These are phyloP conservation scores for Lolium perenne DNA, from an alignment of 176 grass and related monocot genomes.

Conservation along the genomic window DNA sequence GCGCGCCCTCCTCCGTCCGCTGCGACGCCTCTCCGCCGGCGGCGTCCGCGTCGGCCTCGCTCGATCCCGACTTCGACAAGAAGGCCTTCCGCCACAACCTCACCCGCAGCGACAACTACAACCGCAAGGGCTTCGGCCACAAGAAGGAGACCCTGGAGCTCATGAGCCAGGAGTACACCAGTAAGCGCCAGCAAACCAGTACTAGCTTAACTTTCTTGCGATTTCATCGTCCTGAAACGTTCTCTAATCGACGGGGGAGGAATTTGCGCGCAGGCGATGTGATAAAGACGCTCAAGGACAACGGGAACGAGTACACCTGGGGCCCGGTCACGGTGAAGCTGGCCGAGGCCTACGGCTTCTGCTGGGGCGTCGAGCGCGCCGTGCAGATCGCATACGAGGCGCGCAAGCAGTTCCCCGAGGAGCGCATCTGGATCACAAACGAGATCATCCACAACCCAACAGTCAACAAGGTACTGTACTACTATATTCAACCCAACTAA, in stretches of 20 bases:
- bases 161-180: conserved; percentile 94
- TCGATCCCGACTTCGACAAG: conserved; percentile 91
- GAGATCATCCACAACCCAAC: conserved; percentile 99
- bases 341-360: conserved; percentile 96
- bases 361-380: conserved; percentile 97
- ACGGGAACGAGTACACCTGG: conserved; percentile 80
- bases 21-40: conserved; percentile 55
- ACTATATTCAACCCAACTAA: background rate
- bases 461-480: conserved; percentile 77
- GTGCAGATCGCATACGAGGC: conserved; percentile 99
- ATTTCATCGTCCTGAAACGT: no score
- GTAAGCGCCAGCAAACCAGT: conserved; percentile 38
- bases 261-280: conserved; percentile 61
- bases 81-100: conserved; percentile 97
- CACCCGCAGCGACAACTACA: conserved; percentile 97
- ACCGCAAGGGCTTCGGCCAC: conserved; percentile 85
- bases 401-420: conserved; percentile 98
- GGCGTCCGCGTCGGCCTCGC: conserved; percentile 36
- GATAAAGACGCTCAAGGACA: conserved; percentile 90
- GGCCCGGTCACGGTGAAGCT: conserved; percentile 82
- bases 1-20: conserved; percentile 51
- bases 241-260: no score
- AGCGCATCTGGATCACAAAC: conserved; percentile 95
- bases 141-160: conserved; percentile 98
- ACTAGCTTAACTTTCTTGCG: no score